Evolutionary conservation across 2,329 filamentous ascomycete genomes (phyloP).

Genomic region (Stromatinia cepivora): DNA sequence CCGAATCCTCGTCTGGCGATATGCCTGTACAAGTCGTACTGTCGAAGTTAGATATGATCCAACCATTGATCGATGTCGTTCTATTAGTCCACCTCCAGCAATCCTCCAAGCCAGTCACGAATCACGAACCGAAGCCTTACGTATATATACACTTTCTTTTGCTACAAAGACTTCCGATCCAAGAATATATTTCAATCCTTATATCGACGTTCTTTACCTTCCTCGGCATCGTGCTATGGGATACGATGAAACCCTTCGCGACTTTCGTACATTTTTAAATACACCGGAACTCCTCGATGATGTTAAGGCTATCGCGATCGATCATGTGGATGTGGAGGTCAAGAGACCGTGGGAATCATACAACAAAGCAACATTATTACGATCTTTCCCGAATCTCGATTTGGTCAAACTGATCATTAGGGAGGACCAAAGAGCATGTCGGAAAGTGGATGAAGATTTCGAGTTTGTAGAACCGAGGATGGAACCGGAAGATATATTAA

Average conservation of each 20-base stretch:
- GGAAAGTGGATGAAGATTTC: conserved; percentile 25
- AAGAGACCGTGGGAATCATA: conserved; percentile 53
- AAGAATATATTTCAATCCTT: conserved; percentile 38
- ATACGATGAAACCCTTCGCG: conserved; percentile 43
- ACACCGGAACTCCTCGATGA: conserved; percentile 40
- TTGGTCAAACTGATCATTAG: conserved; percentile 34
- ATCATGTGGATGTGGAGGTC: conserved; percentile 48
- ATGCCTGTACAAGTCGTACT: conserved; percentile 33
- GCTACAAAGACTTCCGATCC: conserved; percentile 41
- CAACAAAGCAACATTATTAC: conserved; percentile 50
- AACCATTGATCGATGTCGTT: conserved; percentile 39
- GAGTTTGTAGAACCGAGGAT: conserved; percentile 30
- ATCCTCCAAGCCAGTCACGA: conserved; percentile 47
- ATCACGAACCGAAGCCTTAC: conserved; percentile 46
- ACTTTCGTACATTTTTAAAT: conserved; percentile 44
- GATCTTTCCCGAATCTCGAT: conserved; percentile 44
- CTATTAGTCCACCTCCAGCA: conserved; percentile 44
- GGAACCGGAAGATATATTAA: conserved; percentile 30
- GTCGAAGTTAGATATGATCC: conserved; percentile 42
- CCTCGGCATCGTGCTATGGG: conserved; percentile 42
- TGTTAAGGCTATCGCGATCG: conserved; percentile 47
- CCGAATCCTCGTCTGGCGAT: conserved; percentile 36
- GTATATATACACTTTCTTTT: conserved; percentile 42
- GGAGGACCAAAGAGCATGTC: conserved; percentile 9
- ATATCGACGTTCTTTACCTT: conserved; percentile 37